These are phyloP conservation scores for Fraxinus velutina DNA, from an alignment of 305 asterid genomes.

Conservation along the genomic window DNA sequence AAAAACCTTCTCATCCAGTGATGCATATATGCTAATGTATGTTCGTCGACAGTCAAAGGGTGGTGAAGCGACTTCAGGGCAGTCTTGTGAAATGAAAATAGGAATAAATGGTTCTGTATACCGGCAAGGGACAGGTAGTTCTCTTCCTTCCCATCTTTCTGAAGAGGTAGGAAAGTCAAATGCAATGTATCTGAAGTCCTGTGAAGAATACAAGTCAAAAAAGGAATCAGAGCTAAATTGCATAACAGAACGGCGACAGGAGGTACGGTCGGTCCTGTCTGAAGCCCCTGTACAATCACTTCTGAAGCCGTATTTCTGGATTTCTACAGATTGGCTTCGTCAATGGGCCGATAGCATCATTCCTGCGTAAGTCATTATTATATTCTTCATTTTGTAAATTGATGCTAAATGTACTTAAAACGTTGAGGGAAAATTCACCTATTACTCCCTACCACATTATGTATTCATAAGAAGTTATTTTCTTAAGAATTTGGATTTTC, in stretches of 20 bases:
- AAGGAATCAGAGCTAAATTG: slow-evolving; percentile 55
- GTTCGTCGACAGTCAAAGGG: slow-evolving; percentile 46
- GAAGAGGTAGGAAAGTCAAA: slow-evolving; percentile 61
- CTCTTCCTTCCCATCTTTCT: slow-evolving; percentile 66
- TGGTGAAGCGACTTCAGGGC: slow-evolving; percentile 27
- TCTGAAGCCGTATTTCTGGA: slow-evolving; percentile 71
- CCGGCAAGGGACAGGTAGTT: slow-evolving; percentile 35
- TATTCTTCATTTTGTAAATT: neutral
- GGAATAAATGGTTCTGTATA: slow-evolving; percentile 33
- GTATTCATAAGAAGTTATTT: slow-evolving; percentile 1
- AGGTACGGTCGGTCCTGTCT: slow-evolving; percentile 80
- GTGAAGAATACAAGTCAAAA: slow-evolving; percentile 65
- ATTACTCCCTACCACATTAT: slow-evolving; percentile 1
- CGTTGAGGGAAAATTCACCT: slow-evolving; percentile 11
- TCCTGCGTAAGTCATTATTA: slow-evolving; percentile 51
- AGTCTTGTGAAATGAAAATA: slow-evolving; percentile 32
- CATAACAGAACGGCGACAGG: slow-evolving; percentile 67
- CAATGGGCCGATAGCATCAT: slow-evolving; percentile 85
- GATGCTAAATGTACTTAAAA: neutral
- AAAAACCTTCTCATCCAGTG: slow-evolving; percentile 71
- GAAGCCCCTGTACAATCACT: slow-evolving; percentile 72
- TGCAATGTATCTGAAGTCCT: slow-evolving; percentile 49
- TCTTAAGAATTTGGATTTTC: neutral
- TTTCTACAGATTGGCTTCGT: slow-evolving; percentile 93
- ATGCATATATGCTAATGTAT: slow-evolving; percentile 98